Conservation (phyloP, 2,329 filamentous ascomycete genomes). For the Emergomyces pasteurianus region DNA sequence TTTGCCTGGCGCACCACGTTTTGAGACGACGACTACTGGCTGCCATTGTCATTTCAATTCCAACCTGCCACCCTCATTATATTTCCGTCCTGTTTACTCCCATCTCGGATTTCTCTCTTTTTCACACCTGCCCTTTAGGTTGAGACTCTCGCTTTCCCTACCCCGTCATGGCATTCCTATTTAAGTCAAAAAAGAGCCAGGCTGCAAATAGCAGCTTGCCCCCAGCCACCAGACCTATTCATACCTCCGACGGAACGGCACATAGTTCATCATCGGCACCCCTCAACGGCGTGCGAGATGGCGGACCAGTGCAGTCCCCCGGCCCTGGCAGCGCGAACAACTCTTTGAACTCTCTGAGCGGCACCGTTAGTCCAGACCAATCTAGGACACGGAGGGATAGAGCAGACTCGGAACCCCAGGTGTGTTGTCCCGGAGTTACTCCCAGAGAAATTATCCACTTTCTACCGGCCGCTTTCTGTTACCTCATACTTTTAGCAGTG, state of each 20-base stretch:
- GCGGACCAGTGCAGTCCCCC: constrained; percentile 41
- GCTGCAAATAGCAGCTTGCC: constrained; percentile 38
- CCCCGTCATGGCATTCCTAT: constrained; percentile 61
- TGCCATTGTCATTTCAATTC: neutral
- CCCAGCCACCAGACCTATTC: constrained; percentile 43
- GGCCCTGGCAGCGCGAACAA: constrained; percentile 55
- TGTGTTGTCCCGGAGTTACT: constrained; percentile 22
- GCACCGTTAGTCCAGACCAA: constrained; percentile 53
- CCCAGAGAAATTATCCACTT: neutral
- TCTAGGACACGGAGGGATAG: constrained; percentile 47
- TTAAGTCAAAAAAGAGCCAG: constrained; percentile 70
- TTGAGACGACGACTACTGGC: neutral
- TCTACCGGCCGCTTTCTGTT: neutral
- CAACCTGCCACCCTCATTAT: neutral
- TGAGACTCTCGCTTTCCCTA: neutral
- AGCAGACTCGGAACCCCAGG: constrained; percentile 44
- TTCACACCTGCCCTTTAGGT: neutral
- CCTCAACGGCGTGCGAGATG: constrained; percentile 36
- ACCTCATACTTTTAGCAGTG: neutral
- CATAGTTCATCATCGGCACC: constrained; percentile 30
- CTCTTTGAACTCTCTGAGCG: constrained; percentile 57
- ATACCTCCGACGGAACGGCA: constrained; percentile 42
- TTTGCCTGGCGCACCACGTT: constrained; percentile 1
- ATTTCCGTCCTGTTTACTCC: neutral
- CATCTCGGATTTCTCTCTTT: neutral